phyloP scores from a whole-genome alignment of 306 rosid genomes.

The Quercus engelmannii region DNA sequence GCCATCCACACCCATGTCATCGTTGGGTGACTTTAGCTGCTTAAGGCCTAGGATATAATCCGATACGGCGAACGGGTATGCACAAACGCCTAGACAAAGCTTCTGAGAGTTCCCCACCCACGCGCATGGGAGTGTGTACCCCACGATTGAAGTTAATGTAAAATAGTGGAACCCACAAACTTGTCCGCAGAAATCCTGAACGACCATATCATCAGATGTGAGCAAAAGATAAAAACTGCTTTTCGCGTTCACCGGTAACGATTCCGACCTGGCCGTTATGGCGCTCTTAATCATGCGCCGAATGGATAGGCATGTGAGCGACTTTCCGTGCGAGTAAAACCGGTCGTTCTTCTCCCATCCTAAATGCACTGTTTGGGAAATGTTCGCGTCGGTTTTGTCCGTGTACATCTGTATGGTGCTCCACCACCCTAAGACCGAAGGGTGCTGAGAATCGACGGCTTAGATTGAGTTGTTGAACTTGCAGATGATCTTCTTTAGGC shows the following conservation, averaged over 20 bases:
- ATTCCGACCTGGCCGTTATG: slow-evolving; percentile 46
- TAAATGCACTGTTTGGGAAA: slow-evolving; percentile 52
- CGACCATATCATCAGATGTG: slow-evolving; percentile 76
- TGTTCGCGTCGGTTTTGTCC: slow-evolving; percentile 75
- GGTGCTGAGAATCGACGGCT: slow-evolving; percentile 28
- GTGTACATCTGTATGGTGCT: slow-evolving; percentile 74
- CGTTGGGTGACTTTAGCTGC: slow-evolving; percentile 76
- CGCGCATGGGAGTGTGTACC: slow-evolving; percentile 82
- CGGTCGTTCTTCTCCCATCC: slow-evolving; percentile 83
- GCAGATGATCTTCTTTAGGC: slow-evolving; percentile 10
- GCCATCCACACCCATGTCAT: slow-evolving; percentile 87
- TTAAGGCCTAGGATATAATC: slow-evolving; percentile 48
- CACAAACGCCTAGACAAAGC: slow-evolving; percentile 73
- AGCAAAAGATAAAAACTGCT: slow-evolving; percentile 65
- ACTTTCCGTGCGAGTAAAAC: slow-evolving; percentile 73
- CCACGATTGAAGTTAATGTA: slow-evolving; percentile 72
- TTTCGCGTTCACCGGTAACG: slow-evolving; percentile 51
- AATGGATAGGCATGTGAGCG: slow-evolving; percentile 61
- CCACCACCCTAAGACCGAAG: slow-evolving; percentile 87
- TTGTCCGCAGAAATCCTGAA: slow-evolving; percentile 74
- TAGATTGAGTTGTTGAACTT: slow-evolving; percentile 84
- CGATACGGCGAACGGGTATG: slow-evolving; percentile 79
- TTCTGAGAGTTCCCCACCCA: slow-evolving; percentile 89
- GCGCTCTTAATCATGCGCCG: slow-evolving; percentile 81
- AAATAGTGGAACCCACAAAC: slow-evolving; percentile 95